Conservation (phyloP, 768 basidiomycete species). For the Phaeotremella fagi region DNA sequence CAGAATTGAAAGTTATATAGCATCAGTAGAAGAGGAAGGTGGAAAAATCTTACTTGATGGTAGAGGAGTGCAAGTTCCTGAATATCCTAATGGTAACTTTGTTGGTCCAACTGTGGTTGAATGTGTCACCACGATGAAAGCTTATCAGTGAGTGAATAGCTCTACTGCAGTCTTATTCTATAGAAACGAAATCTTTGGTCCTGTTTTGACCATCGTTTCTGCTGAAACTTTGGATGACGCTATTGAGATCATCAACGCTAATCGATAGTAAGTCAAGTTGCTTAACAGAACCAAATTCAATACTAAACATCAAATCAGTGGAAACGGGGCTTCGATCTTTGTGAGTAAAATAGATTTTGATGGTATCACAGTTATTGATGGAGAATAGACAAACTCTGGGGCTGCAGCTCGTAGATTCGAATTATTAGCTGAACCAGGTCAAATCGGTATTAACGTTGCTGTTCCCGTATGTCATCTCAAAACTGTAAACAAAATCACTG, state of each 20-base stretch:
- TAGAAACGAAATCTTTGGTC: constrained; percentile 94
- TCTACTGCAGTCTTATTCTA: neutral
- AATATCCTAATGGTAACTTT: constrained; percentile 85
- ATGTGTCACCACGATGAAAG: constrained; percentile 73
- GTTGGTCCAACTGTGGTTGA: constrained; percentile 88
- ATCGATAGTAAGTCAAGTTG: constrained; percentile 59
- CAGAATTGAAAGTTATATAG: constrained; percentile 69
- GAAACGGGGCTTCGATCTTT: constrained; percentile 93
- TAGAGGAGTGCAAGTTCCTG: constrained; percentile 61
- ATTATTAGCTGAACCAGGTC: constrained; percentile 76
- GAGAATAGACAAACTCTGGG: constrained; percentile 73
- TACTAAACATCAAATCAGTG: constrained; percentile 32
- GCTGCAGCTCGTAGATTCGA: constrained; percentile 94
- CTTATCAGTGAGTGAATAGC: constrained; percentile 64
- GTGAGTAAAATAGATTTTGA: no score
- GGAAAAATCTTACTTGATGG: constrained; percentile 85
- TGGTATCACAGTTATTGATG: no score
- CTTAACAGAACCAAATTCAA: neutral
- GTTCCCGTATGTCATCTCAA: constrained; percentile 54
- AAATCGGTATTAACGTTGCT: constrained; percentile 78
- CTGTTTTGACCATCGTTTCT: constrained; percentile 70
- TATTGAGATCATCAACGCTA: constrained; percentile 79
- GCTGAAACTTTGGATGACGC: constrained; percentile 86
- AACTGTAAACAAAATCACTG: neutral
- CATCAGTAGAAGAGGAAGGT: constrained; percentile 59